These are phyloP conservation scores for Saccharomyces hybrid DNA, from an alignment of 1,139 yeast genomes.

Conservation along the genomic window DNA sequence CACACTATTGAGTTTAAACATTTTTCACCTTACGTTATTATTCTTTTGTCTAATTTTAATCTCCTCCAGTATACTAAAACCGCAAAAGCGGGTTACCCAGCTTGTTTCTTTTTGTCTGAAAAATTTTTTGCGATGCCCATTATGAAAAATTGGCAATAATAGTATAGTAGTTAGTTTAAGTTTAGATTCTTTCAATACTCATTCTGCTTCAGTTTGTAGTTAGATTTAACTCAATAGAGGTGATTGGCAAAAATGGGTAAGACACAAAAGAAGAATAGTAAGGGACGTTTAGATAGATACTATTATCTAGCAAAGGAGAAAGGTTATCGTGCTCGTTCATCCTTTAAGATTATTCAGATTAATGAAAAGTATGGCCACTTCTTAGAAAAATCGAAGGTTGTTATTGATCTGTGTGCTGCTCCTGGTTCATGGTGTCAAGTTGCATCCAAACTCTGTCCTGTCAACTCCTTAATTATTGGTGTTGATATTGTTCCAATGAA, in stretches of 20 bases:
- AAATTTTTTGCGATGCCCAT: constrained; percentile 1
- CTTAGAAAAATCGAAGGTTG: constrained; percentile 88
- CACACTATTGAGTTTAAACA: not conserved
- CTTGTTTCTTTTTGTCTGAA: not conserved
- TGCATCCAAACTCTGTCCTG: constrained; percentile 86
- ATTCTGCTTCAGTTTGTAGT: not conserved
- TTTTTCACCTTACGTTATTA: not conserved
- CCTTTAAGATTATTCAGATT: constrained; percentile 89
- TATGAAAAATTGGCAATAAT: not conserved
- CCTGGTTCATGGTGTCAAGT: constrained; percentile 99
- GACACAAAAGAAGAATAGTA: constrained; percentile 91
- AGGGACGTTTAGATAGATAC: constrained; percentile 98
- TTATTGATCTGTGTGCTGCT: constrained; percentile 97
- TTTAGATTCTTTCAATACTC: not conserved
- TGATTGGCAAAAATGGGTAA: constrained; percentile 55
- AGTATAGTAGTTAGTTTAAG: not conserved
- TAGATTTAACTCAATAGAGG: not conserved
- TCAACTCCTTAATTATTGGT: constrained; percentile 89
- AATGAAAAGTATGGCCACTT: constrained; percentile 96
- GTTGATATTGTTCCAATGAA: constrained; percentile 97
- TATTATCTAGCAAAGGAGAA: constrained; percentile 93
- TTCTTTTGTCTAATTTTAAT: not conserved
- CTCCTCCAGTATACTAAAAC: not conserved
- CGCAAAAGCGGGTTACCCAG: not conserved
- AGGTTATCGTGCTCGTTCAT: constrained; percentile 98